These are phyloP conservation scores for Jasminum sambac DNA, from an alignment of 257 asterid species.

Conservation along the genomic window DNA sequence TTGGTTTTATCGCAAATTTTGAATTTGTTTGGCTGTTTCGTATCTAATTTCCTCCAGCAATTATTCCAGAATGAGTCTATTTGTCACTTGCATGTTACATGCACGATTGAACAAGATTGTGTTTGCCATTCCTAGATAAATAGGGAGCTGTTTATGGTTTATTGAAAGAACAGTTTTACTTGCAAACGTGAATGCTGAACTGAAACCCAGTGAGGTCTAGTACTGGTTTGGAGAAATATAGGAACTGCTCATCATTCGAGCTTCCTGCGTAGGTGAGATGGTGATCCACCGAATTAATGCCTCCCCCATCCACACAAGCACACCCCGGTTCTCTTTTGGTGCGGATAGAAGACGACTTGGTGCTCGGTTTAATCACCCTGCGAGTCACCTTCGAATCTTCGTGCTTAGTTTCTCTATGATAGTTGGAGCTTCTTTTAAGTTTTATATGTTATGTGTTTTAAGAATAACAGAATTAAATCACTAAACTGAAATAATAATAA, in stretches of 20 bases:
- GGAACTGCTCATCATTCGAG: neutral
- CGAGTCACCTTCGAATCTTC: neutral
- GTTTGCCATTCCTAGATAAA: neutral
- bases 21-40: neutral
- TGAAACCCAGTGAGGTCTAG: neutral
- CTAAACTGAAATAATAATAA: no score
- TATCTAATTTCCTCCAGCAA: no score
- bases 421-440: neutral
- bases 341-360: no score
- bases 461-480: no score
- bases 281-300: neutral
- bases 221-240: neutral
- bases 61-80: neutral
- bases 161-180: neutral
- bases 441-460: no score
- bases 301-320: no score
- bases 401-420: neutral
- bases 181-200: neutral
- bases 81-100: neutral
- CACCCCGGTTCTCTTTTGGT: no score
- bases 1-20: neutral
- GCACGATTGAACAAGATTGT: neutral
- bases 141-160: neutral
- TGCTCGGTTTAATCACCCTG: neutral
- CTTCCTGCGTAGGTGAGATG: neutral